Percentiles rank a stretch among this genome's conserved stretches.
phyloP scores from a whole-genome alignment of 768 basidiomycete genomes.

The Tricholoma terreum region DNA sequence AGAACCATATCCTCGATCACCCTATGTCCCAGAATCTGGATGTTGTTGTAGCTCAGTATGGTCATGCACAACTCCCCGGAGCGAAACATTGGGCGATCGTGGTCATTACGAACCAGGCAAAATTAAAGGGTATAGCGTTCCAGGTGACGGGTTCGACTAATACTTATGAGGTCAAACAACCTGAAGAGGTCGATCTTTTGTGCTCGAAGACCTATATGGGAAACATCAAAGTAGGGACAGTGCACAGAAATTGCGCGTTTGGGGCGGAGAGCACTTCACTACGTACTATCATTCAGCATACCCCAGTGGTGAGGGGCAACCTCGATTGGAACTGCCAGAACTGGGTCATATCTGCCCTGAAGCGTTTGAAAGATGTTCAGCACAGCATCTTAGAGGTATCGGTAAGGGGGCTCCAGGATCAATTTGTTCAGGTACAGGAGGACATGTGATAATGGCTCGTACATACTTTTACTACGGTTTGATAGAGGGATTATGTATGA shows the following conservation, averaged over 20 bases:
- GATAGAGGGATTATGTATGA: not conserved
- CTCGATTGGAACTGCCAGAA: constrained; percentile 2
- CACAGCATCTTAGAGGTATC: not conserved
- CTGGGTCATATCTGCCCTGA: constrained; percentile 1
- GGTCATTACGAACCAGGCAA: not conserved
- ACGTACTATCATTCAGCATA: not conserved
- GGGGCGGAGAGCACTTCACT: not conserved
- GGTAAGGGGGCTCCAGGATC: not conserved
- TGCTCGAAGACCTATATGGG: not conserved
- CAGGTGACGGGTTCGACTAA: constrained; percentile 1
- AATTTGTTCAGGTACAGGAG: not conserved
- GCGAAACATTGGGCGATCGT: not conserved
- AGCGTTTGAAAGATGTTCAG: not conserved
- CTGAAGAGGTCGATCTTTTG: not conserved
- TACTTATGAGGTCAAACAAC: constrained; percentile 2
- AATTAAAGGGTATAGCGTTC: not conserved
- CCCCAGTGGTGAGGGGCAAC: not conserved
- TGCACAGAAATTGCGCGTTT: no score
- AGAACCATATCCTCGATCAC: no score
- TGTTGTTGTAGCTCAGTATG: not conserved
- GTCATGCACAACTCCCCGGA: not conserved
- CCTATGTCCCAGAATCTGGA: no score
- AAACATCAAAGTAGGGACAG: constrained; percentile 1
- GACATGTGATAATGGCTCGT: not conserved
- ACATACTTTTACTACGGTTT: not conserved